These are phyloP conservation scores for Hyaloraphidium curvatum DNA, from an alignment of 192 early-diverging fungal species.

Conservation along the genomic window DNA sequence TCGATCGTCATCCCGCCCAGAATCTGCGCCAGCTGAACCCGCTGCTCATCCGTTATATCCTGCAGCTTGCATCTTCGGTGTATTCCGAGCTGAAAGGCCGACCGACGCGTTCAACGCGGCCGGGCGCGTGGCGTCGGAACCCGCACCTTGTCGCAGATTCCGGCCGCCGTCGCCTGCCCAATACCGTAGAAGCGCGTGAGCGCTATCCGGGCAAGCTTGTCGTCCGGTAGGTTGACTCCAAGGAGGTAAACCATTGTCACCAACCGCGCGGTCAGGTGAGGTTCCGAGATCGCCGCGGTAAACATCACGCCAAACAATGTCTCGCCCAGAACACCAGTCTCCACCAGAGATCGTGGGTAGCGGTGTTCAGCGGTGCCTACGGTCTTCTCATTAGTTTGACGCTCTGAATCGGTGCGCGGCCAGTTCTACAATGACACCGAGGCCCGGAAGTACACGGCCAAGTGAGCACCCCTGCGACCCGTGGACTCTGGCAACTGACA, in stretches of 20 bases:
- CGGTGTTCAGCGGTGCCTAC: not conserved
- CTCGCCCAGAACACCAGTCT: constrained; percentile 85
- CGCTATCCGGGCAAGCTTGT: not conserved
- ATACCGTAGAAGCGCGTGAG: not conserved
- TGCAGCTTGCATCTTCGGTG: not conserved
- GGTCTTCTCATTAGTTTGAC: not conserved
- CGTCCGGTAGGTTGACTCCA: not conserved
- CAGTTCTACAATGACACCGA: constrained; percentile 88
- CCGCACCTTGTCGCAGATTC: no score
- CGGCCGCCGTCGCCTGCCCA: not conserved
- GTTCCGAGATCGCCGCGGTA: not conserved
- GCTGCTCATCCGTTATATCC: not conserved
- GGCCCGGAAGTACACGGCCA: constrained; percentile 82
- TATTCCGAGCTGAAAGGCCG: not conserved
- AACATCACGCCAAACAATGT: constrained; percentile 32
- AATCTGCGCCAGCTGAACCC: not conserved
- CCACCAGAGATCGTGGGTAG: constrained; percentile 80
- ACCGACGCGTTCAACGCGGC: no score
- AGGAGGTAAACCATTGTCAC: not conserved
- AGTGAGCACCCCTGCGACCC: constrained; percentile 24
- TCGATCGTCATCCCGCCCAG: not conserved
- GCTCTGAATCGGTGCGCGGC: not conserved
- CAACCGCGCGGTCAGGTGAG: not conserved
- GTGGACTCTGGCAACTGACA: not conserved
- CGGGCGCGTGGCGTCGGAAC: no score